Conservation (phyloP, 106 monocot species). For the Acorus calamus region DNA sequence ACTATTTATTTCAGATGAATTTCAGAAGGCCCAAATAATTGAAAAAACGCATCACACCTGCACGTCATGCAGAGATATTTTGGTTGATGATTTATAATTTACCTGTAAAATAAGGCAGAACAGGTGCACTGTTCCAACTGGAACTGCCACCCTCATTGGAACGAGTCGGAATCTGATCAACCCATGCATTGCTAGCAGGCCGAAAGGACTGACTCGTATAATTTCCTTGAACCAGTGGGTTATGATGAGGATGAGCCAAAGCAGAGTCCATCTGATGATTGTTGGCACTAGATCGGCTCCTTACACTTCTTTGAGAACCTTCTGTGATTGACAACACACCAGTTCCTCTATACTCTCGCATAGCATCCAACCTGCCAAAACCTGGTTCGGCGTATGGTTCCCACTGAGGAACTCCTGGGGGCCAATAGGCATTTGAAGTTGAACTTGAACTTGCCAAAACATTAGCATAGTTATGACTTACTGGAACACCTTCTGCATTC, state of each 20-base stretch:
- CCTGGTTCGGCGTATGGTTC: constrained; percentile 8
- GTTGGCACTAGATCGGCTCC: constrained; percentile 9
- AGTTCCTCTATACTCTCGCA: constrained; percentile 11
- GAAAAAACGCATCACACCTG: neutral
- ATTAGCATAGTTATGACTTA: constrained; percentile 13
- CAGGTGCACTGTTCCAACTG: constrained; percentile 21
- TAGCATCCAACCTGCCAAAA: constrained; percentile 1
- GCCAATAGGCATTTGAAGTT: constrained; percentile 9
- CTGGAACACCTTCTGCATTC: constrained; percentile 19
- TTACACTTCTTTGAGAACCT: constrained; percentile 21
- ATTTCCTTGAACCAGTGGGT: constrained; percentile 18
- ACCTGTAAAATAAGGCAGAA: constrained; percentile 22
- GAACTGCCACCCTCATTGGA: constrained; percentile 4
- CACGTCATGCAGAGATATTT: neutral
- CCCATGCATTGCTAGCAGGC: constrained; percentile 24
- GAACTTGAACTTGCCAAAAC: constrained; percentile 18
- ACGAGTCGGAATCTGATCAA: constrained; percentile 18
- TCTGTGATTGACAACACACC: constrained; percentile 9
- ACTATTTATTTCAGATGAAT: too few relatives aligned
- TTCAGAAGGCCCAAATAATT: too few relatives aligned
- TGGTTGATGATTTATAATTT: neutral
- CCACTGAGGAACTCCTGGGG: constrained; percentile 14
- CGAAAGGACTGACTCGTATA: constrained; percentile 20
- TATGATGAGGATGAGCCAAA: constrained; percentile 17
- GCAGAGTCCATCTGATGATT: constrained; percentile 17